phyloP scores from a whole-genome alignment of 2,329 filamentous ascomycete species.

The Raffaelea ambrosiae region DNA sequence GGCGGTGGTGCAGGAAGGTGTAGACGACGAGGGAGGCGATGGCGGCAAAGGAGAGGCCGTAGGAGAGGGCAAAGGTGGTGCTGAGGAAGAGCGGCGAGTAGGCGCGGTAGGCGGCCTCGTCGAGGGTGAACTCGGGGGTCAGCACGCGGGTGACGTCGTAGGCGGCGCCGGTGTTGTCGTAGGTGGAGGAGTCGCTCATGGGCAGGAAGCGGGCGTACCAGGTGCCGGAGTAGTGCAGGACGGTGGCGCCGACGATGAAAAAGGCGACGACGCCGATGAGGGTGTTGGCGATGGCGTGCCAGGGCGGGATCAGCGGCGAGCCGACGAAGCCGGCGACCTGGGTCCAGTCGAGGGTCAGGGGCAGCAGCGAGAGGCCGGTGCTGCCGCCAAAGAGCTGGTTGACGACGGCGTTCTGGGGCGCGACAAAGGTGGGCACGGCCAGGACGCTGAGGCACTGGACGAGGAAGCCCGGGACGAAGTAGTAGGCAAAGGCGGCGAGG shows the following conservation, averaged over 20 bases:
- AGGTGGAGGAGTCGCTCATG: conserved; percentile 61
- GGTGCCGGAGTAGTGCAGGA: conserved; percentile 55
- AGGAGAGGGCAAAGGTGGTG: conserved; percentile 62
- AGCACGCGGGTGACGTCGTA: conserved; percentile 61
- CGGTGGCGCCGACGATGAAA: conserved; percentile 50
- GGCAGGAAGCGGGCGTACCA: conserved; percentile 60
- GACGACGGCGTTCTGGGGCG: conserved; percentile 34
- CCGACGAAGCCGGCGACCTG: conserved; percentile 61
- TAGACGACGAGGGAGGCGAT: conserved; percentile 63
- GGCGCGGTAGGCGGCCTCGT: conserved; percentile 53
- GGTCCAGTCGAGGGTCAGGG: conserved; percentile 43
- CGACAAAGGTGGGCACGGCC: conserved; percentile 38
- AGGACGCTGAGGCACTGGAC: conserved; percentile 40
- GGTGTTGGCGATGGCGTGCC: conserved; percentile 67
- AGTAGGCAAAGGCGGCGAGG: conserved; percentile 36
- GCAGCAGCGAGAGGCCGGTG: conserved; percentile 31
- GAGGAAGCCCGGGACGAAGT: conserved; percentile 44
- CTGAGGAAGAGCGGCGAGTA: conserved; percentile 65
- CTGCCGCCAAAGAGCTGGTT: conserved; percentile 42
- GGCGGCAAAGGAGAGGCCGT: conserved; percentile 64
- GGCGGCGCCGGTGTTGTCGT: conserved; percentile 56
- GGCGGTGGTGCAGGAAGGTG: conserved; percentile 57
- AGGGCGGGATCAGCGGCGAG: conserved; percentile 62
- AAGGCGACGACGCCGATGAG: conserved; percentile 58
- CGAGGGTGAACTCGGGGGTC: conserved; percentile 51